Percentiles rank a stretch among this genome's conserved stretches.
Conservation (phyloP, 257 asterid species). For the Haberlea rhodopensis region DNA sequence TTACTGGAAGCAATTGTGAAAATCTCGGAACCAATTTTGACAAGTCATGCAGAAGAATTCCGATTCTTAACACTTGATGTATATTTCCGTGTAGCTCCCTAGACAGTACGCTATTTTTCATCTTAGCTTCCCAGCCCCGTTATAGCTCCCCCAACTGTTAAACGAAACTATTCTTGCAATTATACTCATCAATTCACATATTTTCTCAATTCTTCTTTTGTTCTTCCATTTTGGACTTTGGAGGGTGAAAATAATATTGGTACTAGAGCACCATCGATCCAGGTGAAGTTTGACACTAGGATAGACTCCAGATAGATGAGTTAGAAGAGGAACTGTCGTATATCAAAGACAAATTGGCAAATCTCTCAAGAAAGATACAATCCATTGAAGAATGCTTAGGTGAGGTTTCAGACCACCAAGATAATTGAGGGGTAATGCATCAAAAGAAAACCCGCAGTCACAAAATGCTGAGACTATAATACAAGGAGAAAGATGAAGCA, state of each 20-base stretch:
- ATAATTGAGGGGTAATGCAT: neutral
- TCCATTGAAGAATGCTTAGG: neutral
- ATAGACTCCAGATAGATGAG: neutral
- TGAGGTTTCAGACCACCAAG: neutral
- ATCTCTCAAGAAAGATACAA: too few species aligned
- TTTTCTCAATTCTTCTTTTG: too few species aligned
- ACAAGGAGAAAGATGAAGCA: neutral
- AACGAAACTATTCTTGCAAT: neutral
- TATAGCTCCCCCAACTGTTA: neutral
- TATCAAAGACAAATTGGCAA: neutral
- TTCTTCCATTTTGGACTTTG: neutral
- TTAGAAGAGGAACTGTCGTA: neutral
- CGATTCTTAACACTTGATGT: neutral
- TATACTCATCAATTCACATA: neutral
- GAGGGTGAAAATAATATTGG: neutral
- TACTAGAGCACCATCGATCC: neutral
- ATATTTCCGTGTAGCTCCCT: neutral
- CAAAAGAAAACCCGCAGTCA: neutral
- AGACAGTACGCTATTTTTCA: neutral
- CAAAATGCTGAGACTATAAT: neutral
- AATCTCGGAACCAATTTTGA: too few species aligned
- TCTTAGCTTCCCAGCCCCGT: neutral
- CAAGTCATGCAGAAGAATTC: neutral
- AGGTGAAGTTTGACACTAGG: neutral
- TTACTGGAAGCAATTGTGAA: neutral